A percentile compares a stretch with the other conserved stretches of the same genome.
Evolutionary conservation across 257 asterid species (phyloP).

Genomic region (Penstemon davidsonii): DNA sequence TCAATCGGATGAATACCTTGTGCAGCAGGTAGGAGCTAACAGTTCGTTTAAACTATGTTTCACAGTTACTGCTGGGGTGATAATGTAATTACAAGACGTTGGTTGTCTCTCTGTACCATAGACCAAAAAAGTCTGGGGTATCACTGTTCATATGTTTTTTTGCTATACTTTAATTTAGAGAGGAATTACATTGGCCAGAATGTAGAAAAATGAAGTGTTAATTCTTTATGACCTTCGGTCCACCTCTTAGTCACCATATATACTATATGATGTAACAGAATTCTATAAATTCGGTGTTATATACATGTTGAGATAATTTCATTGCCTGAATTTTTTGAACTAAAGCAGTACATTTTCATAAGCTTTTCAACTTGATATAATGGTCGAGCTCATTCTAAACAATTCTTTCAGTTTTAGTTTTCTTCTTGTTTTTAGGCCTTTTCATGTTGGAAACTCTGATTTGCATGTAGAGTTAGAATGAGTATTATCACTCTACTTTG

Average conservation of each 20-base stretch:
- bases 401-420: not conserved
- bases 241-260: not conserved
- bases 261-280: not conserved
- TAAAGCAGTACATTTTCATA: too few relatives aligned
- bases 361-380: too few relatives aligned
- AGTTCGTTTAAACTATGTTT: not conserved
- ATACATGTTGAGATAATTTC: not conserved
- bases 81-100: not conserved
- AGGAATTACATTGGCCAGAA: not conserved
- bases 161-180: not conserved
- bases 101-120: not conserved
- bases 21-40: too few relatives aligned
- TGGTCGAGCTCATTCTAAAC: too few relatives aligned
- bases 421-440: conserved; percentile 4
- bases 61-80: not conserved
- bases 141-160: too few relatives aligned
- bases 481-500: not conserved
- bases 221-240: not conserved
- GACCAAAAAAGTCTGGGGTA: not conserved
- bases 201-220: not conserved
- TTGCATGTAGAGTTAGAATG: conserved; percentile 1
- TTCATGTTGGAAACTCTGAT: not conserved
- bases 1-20: too few relatives aligned
- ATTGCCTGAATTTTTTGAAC: not conserved
- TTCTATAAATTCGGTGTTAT: conserved; percentile 2